Evolutionary conservation across 139 green algal species (phyloP).

Genomic region (Axilococcus clingmanii): DNA sequence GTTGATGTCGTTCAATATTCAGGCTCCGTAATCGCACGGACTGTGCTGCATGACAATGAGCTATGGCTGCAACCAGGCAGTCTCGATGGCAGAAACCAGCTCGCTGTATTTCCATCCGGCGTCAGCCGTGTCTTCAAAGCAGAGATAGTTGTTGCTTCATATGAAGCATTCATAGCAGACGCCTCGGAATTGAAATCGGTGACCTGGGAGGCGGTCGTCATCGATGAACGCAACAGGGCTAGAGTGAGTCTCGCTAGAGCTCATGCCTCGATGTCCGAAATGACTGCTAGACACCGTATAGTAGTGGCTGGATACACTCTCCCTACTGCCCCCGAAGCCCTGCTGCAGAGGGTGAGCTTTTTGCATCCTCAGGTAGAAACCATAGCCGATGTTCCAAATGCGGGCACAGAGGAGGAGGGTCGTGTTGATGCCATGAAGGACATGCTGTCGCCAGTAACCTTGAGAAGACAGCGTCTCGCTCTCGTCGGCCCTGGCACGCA

Average conservation of each 20-base stretch:
- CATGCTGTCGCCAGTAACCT: conserved; percentile 14
- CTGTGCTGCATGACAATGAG: conserved; percentile 59
- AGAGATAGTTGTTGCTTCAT: conserved; percentile 57
- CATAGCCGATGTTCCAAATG: conserved; percentile 16
- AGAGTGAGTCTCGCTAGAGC: conserved; percentile 28
- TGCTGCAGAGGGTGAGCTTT: conserved; percentile 25
- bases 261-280: conserved; percentile 23
- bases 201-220: conserved; percentile 51
- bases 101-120: no score
- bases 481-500: conserved; percentile 10
- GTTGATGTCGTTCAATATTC: conserved; percentile 48
- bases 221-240: conserved; percentile 57
- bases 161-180: conserved; percentile 52
- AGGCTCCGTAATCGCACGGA: conserved; percentile 37
- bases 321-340: conserved; percentile 8
- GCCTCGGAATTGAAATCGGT: conserved; percentile 32
- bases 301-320: conserved; percentile 23
- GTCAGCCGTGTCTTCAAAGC: conserved; percentile 45
- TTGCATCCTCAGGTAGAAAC: conserved; percentile 21
- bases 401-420: conserved; percentile 11
- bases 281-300: conserved; percentile 28
- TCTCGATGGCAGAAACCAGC: conserved; percentile 47
- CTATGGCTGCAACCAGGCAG: conserved; percentile 60
- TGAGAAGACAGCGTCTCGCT: conserved; percentile 12
- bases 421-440: conserved; percentile 17